phyloP scores from a whole-genome alignment of 495 filamentous ascomycete species.

The Xanthoparmelia taractica region DNA sequence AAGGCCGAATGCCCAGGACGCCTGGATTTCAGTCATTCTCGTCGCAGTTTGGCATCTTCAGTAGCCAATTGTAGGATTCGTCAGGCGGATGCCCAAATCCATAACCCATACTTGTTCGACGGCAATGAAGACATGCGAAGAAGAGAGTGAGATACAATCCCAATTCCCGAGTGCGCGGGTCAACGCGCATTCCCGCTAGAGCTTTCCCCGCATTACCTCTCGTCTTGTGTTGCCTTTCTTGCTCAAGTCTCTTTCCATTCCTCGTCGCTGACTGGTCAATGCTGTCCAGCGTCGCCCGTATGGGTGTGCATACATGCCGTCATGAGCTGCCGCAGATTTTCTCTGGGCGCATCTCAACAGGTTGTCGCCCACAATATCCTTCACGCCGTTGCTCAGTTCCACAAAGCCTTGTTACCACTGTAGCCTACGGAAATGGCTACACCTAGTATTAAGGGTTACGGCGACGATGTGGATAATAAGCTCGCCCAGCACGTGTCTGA shows the following conservation, averaged over 20 bases:
- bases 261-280: constrained; percentile 14
- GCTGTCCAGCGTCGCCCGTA: neutral
- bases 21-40: neutral
- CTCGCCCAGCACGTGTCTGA: constrained; percentile 8
- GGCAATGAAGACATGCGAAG: neutral
- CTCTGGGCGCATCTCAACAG: neutral
- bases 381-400: neutral
- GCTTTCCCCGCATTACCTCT: neutral
- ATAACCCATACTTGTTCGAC: no score
- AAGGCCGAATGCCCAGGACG: neutral
- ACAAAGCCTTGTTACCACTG: neutral
- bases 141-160: no score
- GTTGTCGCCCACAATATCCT: no score
- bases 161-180: neutral
- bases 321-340: neutral
- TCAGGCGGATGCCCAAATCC: neutral
- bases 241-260: constrained; percentile 5
- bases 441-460: neutral
- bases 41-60: neutral
- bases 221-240: neutral
- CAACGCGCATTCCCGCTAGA: neutral
- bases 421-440: constrained; percentile 7
- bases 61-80: neutral
- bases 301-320: constrained; percentile 5
- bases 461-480: constrained; percentile 5